Evolutionary conservation across 768 basidiomycete species (phyloP), one percentile per base, ranked within the genome.

Genomic region (Lactarius deliciosus): DNA sequence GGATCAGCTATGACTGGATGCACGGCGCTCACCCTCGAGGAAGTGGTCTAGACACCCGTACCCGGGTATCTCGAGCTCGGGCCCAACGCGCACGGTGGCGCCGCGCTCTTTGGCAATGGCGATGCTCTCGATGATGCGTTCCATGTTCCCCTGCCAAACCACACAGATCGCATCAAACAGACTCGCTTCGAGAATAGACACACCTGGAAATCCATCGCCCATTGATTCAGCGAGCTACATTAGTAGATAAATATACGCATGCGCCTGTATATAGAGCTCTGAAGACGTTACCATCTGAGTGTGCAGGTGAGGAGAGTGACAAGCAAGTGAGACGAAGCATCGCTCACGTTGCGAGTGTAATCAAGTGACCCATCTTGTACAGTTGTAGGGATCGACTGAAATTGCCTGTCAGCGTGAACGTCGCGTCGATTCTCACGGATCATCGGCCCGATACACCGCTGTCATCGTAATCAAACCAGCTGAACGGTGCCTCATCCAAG

Each of bases 21-120:
- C 20, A 22, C 25, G 18, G 4, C 11, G 13, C 65, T 50, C 62
- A 93, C 96, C 96, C 81, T 99, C 97, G 0, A 98, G 81, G 75
- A 98, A 99, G 73, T 98, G 96, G 74, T 99, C 97, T 60, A 94
- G 82, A 77, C 97, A 99, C 3, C 97, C 97, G 79, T 98, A 99
- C 5, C 96, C 97, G 28, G 96, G 90, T 68, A 99, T 94, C 78
- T 99, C 97, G 7, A 98, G 82, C 74, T 98, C 97, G 10, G 97
- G 97, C 13, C 97, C 97, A 28, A 99, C 96, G 75, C 97, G 82
- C 38, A 99, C 79, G 3, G 89, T 91, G 13, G 96, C 96, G 3
- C 96, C 96, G 63, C 88, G 82, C 62, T 85, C 82, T 76, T 96
- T 98, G 3, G 97, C 96, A 57, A 96, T 85, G 4, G 80, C 78